These are phyloP conservation scores for Cladophialophora carrionii DNA, from an alignment of 2,329 filamentous ascomycete genomes.

Conservation along the genomic window DNA sequence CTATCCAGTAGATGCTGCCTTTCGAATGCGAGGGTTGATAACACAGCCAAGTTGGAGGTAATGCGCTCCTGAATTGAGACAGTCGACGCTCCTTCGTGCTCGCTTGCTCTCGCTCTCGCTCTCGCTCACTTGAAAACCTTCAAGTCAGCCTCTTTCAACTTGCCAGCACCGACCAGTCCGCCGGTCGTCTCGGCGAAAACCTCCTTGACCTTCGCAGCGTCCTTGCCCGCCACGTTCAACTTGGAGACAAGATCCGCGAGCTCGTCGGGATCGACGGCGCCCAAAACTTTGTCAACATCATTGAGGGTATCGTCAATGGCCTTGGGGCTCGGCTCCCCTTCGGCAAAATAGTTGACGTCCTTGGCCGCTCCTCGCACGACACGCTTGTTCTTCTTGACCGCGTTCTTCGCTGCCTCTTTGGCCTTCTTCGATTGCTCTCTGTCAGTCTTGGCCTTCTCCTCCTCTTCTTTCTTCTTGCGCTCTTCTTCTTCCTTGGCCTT, in stretches of 20 bases:
- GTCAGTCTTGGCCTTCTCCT: slow-evolving; percentile 81
- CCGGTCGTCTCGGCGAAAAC: slow-evolving; percentile 79
- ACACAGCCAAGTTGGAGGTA: neutral
- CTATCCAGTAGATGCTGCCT: neutral
- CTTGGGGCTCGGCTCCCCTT: slow-evolving; percentile 66
- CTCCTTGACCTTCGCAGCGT: slow-evolving; percentile 80
- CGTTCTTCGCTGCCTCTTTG: slow-evolving; percentile 98
- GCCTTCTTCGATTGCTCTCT: slow-evolving; percentile 89
- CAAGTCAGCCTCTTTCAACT: slow-evolving; percentile 80
- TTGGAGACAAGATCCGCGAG: slow-evolving; percentile 80
- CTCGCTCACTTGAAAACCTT: slow-evolving; percentile 57
- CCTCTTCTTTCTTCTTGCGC: slow-evolving; percentile 76
- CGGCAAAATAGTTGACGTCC: slow-evolving; percentile 94
- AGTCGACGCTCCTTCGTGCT: neutral
- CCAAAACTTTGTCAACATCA: slow-evolving; percentile 84
- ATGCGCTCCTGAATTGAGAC: neutral
- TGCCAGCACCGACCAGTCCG: slow-evolving; percentile 77
- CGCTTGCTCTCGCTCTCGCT: neutral
- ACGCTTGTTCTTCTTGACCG: slow-evolving; percentile 99
- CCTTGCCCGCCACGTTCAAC: slow-evolving; percentile 74
- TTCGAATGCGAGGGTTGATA: neutral
- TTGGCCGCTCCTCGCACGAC: slow-evolving; percentile 91
- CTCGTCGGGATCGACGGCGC: slow-evolving; percentile 88
- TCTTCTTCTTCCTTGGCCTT: slow-evolving; percentile 83
- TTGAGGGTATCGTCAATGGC: slow-evolving; percentile 81